These are phyloP conservation scores for Posidonia australis DNA, from an alignment of 106 monocot species.

Conservation along the genomic window DNA sequence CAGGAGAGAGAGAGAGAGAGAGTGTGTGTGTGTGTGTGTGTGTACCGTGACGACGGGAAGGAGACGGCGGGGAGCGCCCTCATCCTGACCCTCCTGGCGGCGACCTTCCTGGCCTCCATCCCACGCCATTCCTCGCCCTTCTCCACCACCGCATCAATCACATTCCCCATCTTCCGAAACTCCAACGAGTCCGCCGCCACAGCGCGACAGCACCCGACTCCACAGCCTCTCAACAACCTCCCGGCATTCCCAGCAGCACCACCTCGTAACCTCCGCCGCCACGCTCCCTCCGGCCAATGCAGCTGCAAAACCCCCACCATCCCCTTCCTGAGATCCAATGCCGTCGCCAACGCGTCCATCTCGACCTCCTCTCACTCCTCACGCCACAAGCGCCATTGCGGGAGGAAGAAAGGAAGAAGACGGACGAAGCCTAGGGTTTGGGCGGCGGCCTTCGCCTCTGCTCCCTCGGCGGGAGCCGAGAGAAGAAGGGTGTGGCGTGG, in stretches of 20 bases:
- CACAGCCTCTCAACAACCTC: no score
- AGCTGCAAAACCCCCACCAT: background rate
- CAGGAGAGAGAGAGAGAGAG: background rate
- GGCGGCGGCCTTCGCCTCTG: no score
- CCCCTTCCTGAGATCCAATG: no score
- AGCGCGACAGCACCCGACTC: background rate
- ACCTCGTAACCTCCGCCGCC: background rate
- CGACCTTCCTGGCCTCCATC: slow-evolving; percentile 3
- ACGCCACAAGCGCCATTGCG: background rate
- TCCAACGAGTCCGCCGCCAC: background rate
- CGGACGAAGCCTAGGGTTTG: no score
- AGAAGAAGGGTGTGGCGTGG: no score
- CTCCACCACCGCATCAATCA: slow-evolving; percentile 1
- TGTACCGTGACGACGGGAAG: slow-evolving; percentile 17
- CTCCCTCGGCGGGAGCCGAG: no score
- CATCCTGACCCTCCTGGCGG: slow-evolving; percentile 7
- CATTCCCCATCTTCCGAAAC: background rate
- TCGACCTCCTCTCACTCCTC: no score
- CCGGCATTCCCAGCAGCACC: no score
- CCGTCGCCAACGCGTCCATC: no score
- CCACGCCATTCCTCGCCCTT: slow-evolving; percentile 6
- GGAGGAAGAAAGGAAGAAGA: no score
- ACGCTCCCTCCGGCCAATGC: background rate
- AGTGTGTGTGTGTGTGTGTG: background rate
- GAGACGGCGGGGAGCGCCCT: slow-evolving; percentile 10